phyloP scores from a whole-genome alignment of 176 grass and related monocot genomes.

The Zea mays region Zm-B73-REFERENCE-NAM-5.0 NC_050098.1:235028001-235028500 shows the following conservation, averaged over 20 bases:
- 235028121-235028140: background rate
- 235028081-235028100: conserved; percentile 20
- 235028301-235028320: conserved; percentile 27
- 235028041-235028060: background rate
- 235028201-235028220: background rate
- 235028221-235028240: background rate
- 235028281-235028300: conserved; percentile 16
- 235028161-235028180: background rate
- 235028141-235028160: background rate
- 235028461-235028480: conserved; percentile 16
- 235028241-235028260: background rate
- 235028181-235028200: background rate
- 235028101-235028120: conserved; percentile 12
- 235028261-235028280: background rate
- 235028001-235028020: background rate
- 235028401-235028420: conserved; percentile 31
- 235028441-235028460: conserved; percentile 42
- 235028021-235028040: background rate
- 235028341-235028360: conserved; percentile 46
- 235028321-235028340: conserved; percentile 38
- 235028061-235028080: background rate
- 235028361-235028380: conserved; percentile 25
- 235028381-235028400: conserved; percentile 39
- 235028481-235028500: conserved; percentile 26
- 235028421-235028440: conserved; percentile 35